Conservation (phyloP, 2,329 filamentous ascomycete species). For the Raffaelea deltoideospora region DNA sequence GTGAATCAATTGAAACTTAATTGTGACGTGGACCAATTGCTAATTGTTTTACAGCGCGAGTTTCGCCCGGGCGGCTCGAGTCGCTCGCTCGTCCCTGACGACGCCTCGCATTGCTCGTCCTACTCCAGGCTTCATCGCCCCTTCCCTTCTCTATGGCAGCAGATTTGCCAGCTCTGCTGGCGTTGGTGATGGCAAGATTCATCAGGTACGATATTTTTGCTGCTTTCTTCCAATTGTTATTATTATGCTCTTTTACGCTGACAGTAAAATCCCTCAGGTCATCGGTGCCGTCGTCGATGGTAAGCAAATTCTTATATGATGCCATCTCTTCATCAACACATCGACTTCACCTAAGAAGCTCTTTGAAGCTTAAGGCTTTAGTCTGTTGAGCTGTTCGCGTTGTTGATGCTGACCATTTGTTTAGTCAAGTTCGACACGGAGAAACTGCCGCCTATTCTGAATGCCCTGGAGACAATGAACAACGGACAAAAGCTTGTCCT, state of each 20-base stretch:
- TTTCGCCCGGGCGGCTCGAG: constrained; percentile 41
- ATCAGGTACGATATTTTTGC: constrained; percentile 37
- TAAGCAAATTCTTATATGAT: too few relatives aligned
- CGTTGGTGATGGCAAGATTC: constrained; percentile 51
- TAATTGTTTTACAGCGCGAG: constrained; percentile 32
- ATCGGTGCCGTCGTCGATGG: constrained; percentile 99
- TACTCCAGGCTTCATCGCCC: constrained; percentile 26
- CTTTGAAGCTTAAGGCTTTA: too few relatives aligned
- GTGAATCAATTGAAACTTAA: constrained; percentile 17
- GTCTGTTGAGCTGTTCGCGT: too few relatives aligned
- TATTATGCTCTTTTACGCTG: not conserved
- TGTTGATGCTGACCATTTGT: constrained; percentile 10
- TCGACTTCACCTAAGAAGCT: too few relatives aligned
- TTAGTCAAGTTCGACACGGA: constrained; percentile 93
- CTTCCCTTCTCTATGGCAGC: constrained; percentile 22
- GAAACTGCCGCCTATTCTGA: constrained; percentile 91
- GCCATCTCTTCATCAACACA: too few relatives aligned
- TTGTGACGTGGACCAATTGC: constrained; percentile 33
- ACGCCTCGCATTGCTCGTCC: constrained; percentile 40
- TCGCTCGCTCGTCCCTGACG: constrained; percentile 42
- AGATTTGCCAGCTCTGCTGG: constrained; percentile 43
- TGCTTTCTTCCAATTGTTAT: not conserved
- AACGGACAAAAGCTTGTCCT: constrained; percentile 87
- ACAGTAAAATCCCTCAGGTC: constrained; percentile 46
- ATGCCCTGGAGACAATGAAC: constrained; percentile 86